These are phyloP conservation scores for Ascoidea rubescens DNA, from an alignment of 805 yeast species.

Conservation along the genomic window DNA sequence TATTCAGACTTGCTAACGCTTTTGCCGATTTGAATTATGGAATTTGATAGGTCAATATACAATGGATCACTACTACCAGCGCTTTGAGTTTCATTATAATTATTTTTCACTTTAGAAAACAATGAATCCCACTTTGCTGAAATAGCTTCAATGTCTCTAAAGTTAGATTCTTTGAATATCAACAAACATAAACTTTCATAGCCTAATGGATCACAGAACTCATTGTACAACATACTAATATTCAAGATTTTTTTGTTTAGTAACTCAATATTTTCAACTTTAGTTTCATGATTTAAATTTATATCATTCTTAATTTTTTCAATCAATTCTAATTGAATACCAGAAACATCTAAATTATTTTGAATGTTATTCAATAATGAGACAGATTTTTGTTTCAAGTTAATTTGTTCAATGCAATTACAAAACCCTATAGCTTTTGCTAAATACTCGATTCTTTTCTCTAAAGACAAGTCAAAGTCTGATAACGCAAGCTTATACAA, in stretches of 20 bases:
- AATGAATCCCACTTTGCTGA: conserved; percentile 67
- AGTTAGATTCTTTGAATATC: conserved; percentile 74
- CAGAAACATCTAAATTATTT: conserved; percentile 77
- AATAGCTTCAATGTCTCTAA: conserved; percentile 73
- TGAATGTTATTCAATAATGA: conserved; percentile 55
- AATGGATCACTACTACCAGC: conserved; percentile 9
- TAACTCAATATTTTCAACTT: conserved; percentile 32
- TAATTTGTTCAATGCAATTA: conserved; percentile 70
- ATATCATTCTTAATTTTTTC: conserved; percentile 24
- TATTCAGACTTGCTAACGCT: conserved; percentile 54
- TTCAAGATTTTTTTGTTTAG: conserved; percentile 54
- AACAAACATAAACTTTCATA: conserved; percentile 71
- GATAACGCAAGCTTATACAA: conserved; percentile 63
- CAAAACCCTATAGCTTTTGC: conserved; percentile 91
- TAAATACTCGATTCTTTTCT: conserved; percentile 71
- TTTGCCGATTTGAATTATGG: conserved; percentile 37
- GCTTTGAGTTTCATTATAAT: conserved; percentile 12
- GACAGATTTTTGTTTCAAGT: conserved; percentile 61
- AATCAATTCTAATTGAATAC: conserved; percentile 59
- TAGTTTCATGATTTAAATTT: conserved; percentile 37
- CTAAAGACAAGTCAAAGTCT: conserved; percentile 51
- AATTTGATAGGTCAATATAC: conserved; percentile 4
- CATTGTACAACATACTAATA: conserved; percentile 72
- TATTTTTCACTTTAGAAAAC: conserved; percentile 33
- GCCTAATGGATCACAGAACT: conserved; percentile 76